Percentiles rank a stretch among this genome's conserved stretches.
phyloP scores from a whole-genome alignment of 1,284 basidiomycete species.

The Meripilus lineatus region DNA sequence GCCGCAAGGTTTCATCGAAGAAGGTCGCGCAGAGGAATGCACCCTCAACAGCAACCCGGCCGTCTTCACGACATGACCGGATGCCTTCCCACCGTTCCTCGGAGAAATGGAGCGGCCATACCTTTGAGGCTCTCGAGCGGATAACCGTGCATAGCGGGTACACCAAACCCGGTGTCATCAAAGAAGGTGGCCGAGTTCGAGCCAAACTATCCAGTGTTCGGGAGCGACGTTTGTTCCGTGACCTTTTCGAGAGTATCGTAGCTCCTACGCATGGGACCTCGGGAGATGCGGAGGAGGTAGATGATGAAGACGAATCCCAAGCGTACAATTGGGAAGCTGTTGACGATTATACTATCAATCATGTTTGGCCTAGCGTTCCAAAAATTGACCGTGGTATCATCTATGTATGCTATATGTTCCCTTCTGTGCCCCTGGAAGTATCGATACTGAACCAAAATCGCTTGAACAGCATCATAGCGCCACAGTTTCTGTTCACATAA shows the following conservation, averaged over 20 bases:
- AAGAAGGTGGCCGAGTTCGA: slow-evolving; percentile 41
- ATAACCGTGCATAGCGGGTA: slow-evolving; percentile 34
- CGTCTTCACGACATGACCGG: too few species aligned
- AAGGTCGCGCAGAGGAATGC: neutral
- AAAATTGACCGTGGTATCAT: slow-evolving; percentile 46
- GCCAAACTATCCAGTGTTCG: slow-evolving; percentile 51
- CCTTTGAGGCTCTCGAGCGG: slow-evolving; percentile 54
- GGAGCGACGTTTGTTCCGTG: slow-evolving; percentile 48
- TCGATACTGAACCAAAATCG: neutral
- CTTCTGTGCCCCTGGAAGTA: neutral
- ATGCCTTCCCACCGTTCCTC: slow-evolving; percentile 4
- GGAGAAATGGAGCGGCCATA: slow-evolving; percentile 33
- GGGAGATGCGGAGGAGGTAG: slow-evolving; percentile 23
- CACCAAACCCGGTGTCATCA: slow-evolving; percentile 49
- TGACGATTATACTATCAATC: slow-evolving; percentile 52
- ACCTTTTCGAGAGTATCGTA: slow-evolving; percentile 12
- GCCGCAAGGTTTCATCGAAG: neutral
- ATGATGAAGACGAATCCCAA: slow-evolving; percentile 28
- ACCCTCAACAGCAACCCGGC: neutral
- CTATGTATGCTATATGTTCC: slow-evolving; percentile 43
- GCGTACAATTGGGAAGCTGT: slow-evolving; percentile 61
- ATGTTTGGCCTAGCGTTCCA: slow-evolving; percentile 50
- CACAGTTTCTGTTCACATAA: slow-evolving; percentile 54
- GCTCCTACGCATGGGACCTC: slow-evolving; percentile 3
- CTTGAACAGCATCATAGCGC: slow-evolving; percentile 47